phyloP scores from a whole-genome alignment of 768 basidiomycete species.

The Suillus americanus region DNA sequence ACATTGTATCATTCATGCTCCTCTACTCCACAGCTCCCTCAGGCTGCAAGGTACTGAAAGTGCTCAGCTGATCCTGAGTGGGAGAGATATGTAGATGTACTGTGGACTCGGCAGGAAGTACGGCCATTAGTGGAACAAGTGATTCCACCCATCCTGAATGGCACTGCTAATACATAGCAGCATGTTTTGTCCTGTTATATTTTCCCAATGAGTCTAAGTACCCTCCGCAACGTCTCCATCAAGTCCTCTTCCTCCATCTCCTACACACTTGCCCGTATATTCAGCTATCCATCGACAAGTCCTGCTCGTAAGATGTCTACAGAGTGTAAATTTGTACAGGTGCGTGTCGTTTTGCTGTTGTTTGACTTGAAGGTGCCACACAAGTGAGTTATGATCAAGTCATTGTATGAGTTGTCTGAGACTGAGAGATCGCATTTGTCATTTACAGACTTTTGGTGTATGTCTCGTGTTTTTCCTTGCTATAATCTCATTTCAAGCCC shows the following conservation, averaged over 20 bases:
- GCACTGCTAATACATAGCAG: constrained; percentile 13
- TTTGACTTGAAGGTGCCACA: constrained; percentile 39
- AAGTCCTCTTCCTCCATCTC: constrained; percentile 2
- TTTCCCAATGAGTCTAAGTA: constrained; percentile 6
- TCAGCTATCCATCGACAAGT: neutral
- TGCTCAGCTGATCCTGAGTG: too few relatives aligned
- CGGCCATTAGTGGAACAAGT: neutral
- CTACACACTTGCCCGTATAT: neutral
- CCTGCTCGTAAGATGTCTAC: constrained; percentile 17
- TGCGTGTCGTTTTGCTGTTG: neutral
- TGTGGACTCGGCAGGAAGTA: too few relatives aligned
- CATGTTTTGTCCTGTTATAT: constrained; percentile 17
- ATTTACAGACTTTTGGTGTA: constrained; percentile 51
- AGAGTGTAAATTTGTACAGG: constrained; percentile 24
- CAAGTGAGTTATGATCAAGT: constrained; percentile 38
- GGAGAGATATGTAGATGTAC: too few relatives aligned
- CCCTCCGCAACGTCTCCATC: constrained; percentile 12
- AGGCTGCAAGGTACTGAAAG: too few relatives aligned
- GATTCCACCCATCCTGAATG: constrained; percentile 4
- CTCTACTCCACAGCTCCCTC: too few relatives aligned
- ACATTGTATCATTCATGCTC: too few relatives aligned
- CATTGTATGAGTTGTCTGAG: constrained; percentile 9
- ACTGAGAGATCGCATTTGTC: constrained; percentile 24
- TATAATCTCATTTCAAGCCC: constrained; percentile 8
- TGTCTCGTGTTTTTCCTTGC: constrained; percentile 4